Evolutionary conservation across 345 rosid species (phyloP), one percentile per base, ranked within the genome.

Genomic region (Eutrema yunnanense): DNA sequence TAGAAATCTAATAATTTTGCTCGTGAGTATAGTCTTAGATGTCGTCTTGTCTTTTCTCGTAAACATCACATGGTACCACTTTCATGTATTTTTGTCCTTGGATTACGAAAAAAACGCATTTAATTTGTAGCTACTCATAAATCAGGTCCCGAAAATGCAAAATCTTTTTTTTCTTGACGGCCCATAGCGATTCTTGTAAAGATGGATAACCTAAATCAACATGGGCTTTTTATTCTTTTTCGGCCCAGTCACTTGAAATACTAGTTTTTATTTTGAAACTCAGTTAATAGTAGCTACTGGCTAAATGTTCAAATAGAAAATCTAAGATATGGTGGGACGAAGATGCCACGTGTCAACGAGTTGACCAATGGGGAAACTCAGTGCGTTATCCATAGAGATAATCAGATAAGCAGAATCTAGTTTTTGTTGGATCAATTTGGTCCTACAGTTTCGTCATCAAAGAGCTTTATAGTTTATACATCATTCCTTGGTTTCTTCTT

Each of bases 401-500:
- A 75, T 16, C 64, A 69, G 79, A 69, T 69, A 70, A 63, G 75
- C 75, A 70, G 66, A 69, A 76, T 76, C 79, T 63, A 58, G 19
- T 63, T 76, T 19, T 19, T 19, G 22, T 19, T 19, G 22, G 22
- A 19, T 19, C 22, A 19, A 19, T 19, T 19, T 19, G 22, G 22
- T 19, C 22, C 22, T 19, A 19, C 22, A 19, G 22, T 19, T 19
- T 2, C 55, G 79, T 69, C 74, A 69, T 22, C 52, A 54, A 27
- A 55, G n/a, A 49, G 38, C 51, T 76, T 61, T 53, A 68, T 59
- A 34, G 68, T 42, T 75, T 46, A 63, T n/a, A 63, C 75, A 63
- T 56, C 52, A 69, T 42, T 69, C 40, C 41, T 55, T 56, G 33
- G 8, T 63, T 46, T 55, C 60, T 55, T 56, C 52, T 69, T 63